A percentile compares a stretch with the other conserved stretches of the same genome.
Evolutionary conservation across 129 eudicot species (phyloP).

Genomic region (Pittosporum tobira): DNA sequence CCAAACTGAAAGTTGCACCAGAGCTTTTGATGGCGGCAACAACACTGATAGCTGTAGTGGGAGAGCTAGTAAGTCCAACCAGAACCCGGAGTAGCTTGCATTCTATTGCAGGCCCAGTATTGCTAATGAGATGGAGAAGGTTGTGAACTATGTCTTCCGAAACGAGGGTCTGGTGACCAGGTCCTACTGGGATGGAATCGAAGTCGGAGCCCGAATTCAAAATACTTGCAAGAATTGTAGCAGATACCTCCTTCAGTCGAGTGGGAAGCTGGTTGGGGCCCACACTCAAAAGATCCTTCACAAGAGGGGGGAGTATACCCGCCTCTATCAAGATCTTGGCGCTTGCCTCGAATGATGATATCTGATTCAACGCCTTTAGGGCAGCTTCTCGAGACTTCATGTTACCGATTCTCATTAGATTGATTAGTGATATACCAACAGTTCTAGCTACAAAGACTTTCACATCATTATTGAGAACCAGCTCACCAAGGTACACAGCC

Average conservation of each 20-base stretch:
- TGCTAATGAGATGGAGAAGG: constrained; percentile 70
- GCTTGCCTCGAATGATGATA: constrained; percentile 77
- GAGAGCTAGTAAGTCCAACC: constrained; percentile 72
- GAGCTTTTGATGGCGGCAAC: constrained; percentile 81
- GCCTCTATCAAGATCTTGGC: constrained; percentile 65
- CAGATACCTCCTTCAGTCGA: constrained; percentile 72
- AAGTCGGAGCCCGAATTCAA: constrained; percentile 67
- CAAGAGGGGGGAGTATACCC: constrained; percentile 89
- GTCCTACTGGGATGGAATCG: constrained; percentile 61
- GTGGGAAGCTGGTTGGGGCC: constrained; percentile 60
- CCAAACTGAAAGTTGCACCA: constrained; percentile 83
- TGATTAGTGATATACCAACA: constrained; percentile 66
- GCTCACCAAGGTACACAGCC: constrained; percentile 86
- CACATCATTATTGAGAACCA: constrained; percentile 70
- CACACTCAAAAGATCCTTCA: constrained; percentile 63
- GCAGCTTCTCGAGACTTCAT: constrained; percentile 79
- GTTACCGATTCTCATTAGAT: constrained; percentile 58
- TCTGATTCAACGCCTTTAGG: constrained; percentile 80
- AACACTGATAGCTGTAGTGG: constrained; percentile 43
- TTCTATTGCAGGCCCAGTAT: constrained; percentile 84
- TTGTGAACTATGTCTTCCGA: constrained; percentile 73
- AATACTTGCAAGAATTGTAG: constrained; percentile 74
- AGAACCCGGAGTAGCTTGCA: constrained; percentile 90
- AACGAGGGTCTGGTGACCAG: constrained; percentile 57
- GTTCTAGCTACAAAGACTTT: constrained; percentile 75